Conservation (phyloP, 176 grass and related monocot species). For the Pharus latifolius region DNA sequence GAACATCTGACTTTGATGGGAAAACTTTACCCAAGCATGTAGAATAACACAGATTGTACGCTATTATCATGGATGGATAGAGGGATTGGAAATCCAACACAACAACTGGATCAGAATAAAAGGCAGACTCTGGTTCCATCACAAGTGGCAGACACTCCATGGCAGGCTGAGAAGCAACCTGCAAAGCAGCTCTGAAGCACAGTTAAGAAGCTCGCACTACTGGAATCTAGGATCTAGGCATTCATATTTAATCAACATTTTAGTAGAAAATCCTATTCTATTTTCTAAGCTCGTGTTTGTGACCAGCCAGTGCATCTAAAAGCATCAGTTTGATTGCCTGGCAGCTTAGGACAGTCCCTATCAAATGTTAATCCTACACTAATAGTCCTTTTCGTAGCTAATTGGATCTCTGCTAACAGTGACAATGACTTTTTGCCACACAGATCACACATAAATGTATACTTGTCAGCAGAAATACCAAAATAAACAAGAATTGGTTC, state of each 20-base stretch:
- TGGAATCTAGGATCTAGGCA: neutral
- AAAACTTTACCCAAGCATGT: conserved; percentile 96
- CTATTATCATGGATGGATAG: conserved; percentile 99
- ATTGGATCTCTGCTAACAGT: neutral
- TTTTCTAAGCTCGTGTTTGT: neutral
- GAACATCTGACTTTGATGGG: conserved; percentile 70
- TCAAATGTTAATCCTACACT: neutral
- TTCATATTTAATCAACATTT: neutral
- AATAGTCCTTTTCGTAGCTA: neutral
- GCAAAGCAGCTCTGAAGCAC: conserved; percentile 25
- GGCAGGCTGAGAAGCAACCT: conserved; percentile 96
- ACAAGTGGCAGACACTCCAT: conserved; percentile 98
- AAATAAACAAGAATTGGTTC: neutral
- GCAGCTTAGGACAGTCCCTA: neutral
- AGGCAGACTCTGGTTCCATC: conserved; percentile 96
- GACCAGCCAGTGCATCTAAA: neutral
- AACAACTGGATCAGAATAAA: conserved; percentile 91
- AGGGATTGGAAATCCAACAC: conserved; percentile 97
- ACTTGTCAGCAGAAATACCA: neutral
- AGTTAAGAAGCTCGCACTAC: conserved; percentile 3
- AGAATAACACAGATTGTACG: conserved; percentile 91
- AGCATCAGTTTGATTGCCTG: neutral
- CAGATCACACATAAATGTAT: neutral
- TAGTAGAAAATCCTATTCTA: neutral
- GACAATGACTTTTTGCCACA: neutral